Percentiles rank a stretch among this genome's conserved stretches.
These are phyloP conservation scores for Toxoplasma gondii DNA, from an alignment of 169 alveolate genomes.

Conservation along the genomic window DNA sequence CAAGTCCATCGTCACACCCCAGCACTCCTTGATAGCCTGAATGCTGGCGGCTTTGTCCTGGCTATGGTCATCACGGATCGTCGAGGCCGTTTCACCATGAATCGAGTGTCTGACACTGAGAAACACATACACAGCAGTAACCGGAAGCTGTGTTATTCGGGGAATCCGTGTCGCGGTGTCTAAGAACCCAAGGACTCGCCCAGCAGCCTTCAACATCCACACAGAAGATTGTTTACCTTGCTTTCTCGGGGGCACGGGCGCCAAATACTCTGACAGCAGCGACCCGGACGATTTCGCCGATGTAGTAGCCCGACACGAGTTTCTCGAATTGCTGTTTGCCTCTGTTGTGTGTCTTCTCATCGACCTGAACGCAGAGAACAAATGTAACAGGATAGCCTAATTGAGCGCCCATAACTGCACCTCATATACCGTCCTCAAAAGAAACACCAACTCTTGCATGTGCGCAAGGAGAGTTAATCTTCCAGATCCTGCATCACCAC, in stretches of 20 bases:
- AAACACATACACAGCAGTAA: background rate
- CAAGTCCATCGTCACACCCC: conserved; percentile 79
- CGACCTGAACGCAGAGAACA: conserved; percentile 42
- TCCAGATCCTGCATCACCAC: background rate
- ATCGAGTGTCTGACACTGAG: conserved; percentile 48
- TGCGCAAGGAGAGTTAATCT: background rate
- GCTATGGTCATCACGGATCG: conserved; percentile 78
- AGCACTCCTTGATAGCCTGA: conserved; percentile 73
- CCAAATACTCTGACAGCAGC: conserved; percentile 78
- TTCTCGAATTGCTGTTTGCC: conserved; percentile 89
- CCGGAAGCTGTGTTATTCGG: background rate
- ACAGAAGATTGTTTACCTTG: conserved; percentile 70
- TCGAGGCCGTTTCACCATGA: conserved; percentile 78
- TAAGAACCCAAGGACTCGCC: no score
- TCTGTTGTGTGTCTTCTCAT: conserved; percentile 78
- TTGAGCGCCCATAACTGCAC: background rate
- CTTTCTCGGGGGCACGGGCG: conserved; percentile 81
- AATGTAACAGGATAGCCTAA: background rate
- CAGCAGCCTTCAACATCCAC: no score
- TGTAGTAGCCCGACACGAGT: conserved; percentile 88
- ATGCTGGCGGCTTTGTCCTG: conserved; percentile 70
- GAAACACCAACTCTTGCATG: background rate
- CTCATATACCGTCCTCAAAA: background rate
- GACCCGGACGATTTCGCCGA: conserved; percentile 88
- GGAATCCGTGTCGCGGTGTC: no score